A percentile compares a stretch with the other conserved stretches of the same genome.
These are phyloP conservation scores for Eimeria zaria DNA, from an alignment of 169 alveolate species.

Conservation along the genomic window DNA sequence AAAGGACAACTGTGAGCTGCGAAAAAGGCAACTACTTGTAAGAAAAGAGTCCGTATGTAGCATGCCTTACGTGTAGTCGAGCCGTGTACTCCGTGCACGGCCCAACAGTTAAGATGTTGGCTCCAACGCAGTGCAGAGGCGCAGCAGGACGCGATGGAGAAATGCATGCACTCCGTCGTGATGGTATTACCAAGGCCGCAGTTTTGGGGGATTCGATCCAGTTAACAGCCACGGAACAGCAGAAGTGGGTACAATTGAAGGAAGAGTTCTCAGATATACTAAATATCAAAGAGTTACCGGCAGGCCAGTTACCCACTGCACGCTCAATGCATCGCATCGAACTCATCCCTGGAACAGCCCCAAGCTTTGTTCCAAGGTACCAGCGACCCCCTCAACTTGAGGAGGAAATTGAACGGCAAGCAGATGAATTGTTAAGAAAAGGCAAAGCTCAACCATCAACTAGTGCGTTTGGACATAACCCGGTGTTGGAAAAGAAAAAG, in stretches of 20 bases:
- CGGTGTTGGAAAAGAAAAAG: background rate
- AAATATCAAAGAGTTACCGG: background rate
- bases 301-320: background rate
- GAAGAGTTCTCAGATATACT: background rate
- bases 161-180: background rate
- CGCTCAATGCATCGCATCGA: background rate
- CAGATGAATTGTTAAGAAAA: background rate
- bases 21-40: no score
- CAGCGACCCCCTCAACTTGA: background rate
- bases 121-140: background rate
- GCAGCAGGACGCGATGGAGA: background rate
- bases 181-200: background rate
- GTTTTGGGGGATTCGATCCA: background rate
- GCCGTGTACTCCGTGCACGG: no score
- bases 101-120: no score
- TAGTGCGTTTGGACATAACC: background rate
- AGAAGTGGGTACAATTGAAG: background rate
- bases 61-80: no score
- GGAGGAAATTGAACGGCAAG: background rate
- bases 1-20: no score
- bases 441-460: background rate
- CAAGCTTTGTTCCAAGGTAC: background rate
- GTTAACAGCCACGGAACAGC: background rate
- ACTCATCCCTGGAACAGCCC: background rate
- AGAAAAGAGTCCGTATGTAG: no score